Percentiles rank a stretch among this genome's conserved stretches.
phyloP scores from a whole-genome alignment of 2,329 filamentous ascomycete genomes.

The Capronia americana region DNA sequence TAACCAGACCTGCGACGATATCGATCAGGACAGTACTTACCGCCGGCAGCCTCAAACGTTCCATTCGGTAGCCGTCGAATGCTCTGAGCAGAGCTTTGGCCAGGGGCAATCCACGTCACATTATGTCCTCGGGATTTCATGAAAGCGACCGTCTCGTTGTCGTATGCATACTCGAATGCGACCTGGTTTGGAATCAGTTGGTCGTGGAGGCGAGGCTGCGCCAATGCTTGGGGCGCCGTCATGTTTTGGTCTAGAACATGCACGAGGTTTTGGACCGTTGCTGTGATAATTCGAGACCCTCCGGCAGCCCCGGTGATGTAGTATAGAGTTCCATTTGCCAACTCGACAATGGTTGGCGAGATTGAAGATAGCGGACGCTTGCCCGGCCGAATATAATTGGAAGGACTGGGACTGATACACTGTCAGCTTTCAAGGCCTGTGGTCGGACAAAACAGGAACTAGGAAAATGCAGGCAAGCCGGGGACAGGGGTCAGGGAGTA shows the following conservation, averaged over 20 bases:
- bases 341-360: constrained; percentile 77
- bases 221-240: constrained; percentile 67
- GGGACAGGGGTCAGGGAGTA: background rate
- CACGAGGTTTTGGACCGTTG: constrained; percentile 76
- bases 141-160: constrained; percentile 67
- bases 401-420: constrained; percentile 47
- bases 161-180: constrained; percentile 71
- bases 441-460: background rate
- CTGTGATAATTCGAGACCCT: constrained; percentile 81
- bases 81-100: constrained; percentile 71
- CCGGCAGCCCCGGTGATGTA: constrained; percentile 77
- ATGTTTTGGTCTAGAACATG: constrained; percentile 72
- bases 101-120: constrained; percentile 70
- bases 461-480: background rate
- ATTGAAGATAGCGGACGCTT: constrained; percentile 87
- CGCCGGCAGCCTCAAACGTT: constrained; percentile 77
- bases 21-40: background rate
- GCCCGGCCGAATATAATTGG: constrained; percentile 79
- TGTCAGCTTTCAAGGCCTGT: background rate
- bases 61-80: constrained; percentile 68
- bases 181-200: constrained; percentile 76
- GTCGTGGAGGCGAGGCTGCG: constrained; percentile 75
- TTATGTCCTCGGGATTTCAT: constrained; percentile 72
- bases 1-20: background rate
- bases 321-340: constrained; percentile 68